Conservation (phyloP, 768 basidiomycete genomes). For the Mycena vulgaris region DNA sequence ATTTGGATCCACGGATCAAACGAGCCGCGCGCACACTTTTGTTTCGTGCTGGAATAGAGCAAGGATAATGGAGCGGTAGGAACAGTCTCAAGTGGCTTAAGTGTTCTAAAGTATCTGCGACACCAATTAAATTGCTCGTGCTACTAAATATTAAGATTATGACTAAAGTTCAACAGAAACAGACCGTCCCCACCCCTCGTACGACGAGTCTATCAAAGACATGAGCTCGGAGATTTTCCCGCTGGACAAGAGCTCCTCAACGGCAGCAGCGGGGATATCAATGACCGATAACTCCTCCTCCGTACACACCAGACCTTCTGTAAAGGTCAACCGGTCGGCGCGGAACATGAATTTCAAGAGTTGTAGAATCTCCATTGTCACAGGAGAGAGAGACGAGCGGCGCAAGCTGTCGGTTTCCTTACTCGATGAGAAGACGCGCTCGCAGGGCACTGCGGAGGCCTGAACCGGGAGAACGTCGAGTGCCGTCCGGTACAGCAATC, state of each 20-base stretch:
- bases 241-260: background rate
- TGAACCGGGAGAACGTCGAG: background rate
- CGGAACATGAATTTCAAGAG: constrained; percentile 1
- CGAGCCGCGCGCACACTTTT: no score
- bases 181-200: background rate
- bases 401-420: background rate
- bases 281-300: constrained; percentile 1
- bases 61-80: no score
- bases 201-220: background rate
- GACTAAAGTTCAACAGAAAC: background rate
- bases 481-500: background rate
- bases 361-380: background rate
- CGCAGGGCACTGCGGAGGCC: background rate
- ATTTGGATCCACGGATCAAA: no score
- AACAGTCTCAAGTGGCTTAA: no score
- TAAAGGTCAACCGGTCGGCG: background rate
- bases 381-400: background rate
- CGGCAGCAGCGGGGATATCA: background rate
- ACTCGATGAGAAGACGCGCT: background rate
- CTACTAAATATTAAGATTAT: no score
- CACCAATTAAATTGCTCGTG: no score
- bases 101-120: no score
- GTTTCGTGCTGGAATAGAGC: no score
- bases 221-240: background rate
- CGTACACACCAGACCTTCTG: background rate